A percentile compares a stretch with the other conserved stretches of the same genome.
phyloP scores from a whole-genome alignment of 2,329 filamentous ascomycete species.

The Claviceps sp. region DNA sequence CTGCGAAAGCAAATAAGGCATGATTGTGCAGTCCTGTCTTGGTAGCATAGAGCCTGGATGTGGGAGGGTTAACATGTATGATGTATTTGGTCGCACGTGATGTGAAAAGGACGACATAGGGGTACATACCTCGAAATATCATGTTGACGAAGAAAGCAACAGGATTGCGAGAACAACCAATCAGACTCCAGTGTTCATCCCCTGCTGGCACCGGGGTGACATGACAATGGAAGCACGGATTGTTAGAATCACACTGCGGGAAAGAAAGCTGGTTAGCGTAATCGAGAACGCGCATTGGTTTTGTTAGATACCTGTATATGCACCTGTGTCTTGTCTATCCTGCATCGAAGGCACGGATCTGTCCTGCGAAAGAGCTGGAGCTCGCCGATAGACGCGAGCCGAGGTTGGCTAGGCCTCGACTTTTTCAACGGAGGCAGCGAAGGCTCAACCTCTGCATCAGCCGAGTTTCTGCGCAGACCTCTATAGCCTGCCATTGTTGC shows the following conservation, averaged over 20 bases:
- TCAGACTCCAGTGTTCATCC: constrained; percentile 31
- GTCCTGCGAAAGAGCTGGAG: constrained; percentile 34
- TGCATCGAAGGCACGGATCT: constrained; percentile 39
- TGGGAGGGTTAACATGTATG: neutral
- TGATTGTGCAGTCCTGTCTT: constrained; percentile 34
- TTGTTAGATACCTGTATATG: neutral
- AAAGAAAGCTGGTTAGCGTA: neutral
- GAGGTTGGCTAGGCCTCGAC: constrained; percentile 36
- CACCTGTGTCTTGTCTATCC: constrained; percentile 32
- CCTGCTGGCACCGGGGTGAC: constrained; percentile 22
- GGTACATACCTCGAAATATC: constrained; percentile 34
- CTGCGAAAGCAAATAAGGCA: constrained; percentile 35
- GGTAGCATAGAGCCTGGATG: constrained; percentile 31
- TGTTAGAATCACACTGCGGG: constrained; percentile 35
- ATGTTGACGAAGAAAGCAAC: constrained; percentile 33
- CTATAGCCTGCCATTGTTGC: neutral
- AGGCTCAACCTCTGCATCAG: constrained; percentile 36
- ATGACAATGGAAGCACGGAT: constrained; percentile 34
- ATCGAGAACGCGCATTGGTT: neutral
- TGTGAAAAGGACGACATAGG: neutral
- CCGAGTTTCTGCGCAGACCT: constrained; percentile 21
- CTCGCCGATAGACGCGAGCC: constrained; percentile 44
- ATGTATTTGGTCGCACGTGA: neutral
- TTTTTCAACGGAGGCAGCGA: constrained; percentile 41
- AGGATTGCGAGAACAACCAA: constrained; percentile 39